Conservation (phyloP, 148 eudicot genomes). For the Vaccinium corymbosum region DNA sequence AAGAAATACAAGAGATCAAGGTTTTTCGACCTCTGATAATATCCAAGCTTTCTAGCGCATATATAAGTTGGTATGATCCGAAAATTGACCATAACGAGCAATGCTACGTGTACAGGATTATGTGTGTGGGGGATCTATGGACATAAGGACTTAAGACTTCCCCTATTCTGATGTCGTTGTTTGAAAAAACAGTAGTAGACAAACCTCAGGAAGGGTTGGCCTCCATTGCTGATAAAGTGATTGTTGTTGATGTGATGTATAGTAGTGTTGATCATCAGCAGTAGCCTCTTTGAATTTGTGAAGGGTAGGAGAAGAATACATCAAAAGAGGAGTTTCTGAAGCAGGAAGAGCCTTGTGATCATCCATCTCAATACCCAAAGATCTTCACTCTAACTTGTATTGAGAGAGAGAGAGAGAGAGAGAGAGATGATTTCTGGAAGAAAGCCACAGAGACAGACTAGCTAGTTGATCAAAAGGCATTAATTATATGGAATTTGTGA, state of each 20-base stretch:
- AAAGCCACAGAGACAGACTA: neutral
- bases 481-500: neutral
- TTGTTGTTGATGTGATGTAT: neutral
- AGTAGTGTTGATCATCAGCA: neutral
- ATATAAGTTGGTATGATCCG: neutral
- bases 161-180: neutral
- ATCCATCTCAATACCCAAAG: neutral
- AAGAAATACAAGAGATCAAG: too few relatives aligned
- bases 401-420: neutral
- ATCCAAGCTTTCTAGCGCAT: too few relatives aligned
- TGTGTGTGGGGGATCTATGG: too few relatives aligned
- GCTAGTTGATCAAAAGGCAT: neutral
- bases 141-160: too few relatives aligned
- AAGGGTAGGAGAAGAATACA: neutral
- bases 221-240: neutral
- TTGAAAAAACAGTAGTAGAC: neutral
- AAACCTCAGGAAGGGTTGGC: slow-evolving; percentile 17
- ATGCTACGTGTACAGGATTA: too few relatives aligned
- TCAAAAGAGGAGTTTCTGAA: slow-evolving; percentile 17
- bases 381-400: neutral
- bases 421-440: neutral
- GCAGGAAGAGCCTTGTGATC: slow-evolving; percentile 8
- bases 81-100: neutral
- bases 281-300: neutral
- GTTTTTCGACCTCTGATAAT: too few relatives aligned